Evolutionary conservation across 139 green algal genomes (phyloP).

Genomic region (Limnomonas spitsbergensis): DNA sequence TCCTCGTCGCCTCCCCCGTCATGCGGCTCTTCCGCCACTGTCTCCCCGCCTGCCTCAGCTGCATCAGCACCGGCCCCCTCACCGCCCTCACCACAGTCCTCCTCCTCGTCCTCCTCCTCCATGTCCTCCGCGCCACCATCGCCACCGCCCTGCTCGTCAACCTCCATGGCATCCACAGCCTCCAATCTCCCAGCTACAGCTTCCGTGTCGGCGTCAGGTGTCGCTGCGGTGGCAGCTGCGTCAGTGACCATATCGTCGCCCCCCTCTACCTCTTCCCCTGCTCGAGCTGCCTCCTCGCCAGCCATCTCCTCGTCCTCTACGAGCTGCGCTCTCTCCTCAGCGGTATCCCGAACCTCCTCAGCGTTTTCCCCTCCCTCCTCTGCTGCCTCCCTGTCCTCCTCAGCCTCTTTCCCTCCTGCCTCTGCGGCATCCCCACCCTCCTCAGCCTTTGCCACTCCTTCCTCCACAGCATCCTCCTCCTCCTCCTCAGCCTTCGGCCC

Average conservation of each 20-base stretch:
- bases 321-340: not conserved
- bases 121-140: not conserved
- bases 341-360: not conserved
- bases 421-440: not conserved
- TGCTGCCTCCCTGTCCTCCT: not conserved
- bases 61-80: not conserved
- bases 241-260: not conserved
- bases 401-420: not conserved
- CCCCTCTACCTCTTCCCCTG: not conserved
- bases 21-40: not conserved
- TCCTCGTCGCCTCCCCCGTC: not conserved
- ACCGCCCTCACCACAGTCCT: not conserved
- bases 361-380: not conserved
- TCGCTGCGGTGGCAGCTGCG: not conserved
- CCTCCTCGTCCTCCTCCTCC: not conserved
- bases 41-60: not conserved
- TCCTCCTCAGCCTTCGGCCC: not conserved
- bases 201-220: not conserved
- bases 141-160: not conserved
- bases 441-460: not conserved
- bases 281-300: not conserved
- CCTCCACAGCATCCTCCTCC: conserved; percentile 12
- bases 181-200: not conserved
- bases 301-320: not conserved
- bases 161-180: not conserved